A percentile compares a stretch with the other conserved stretches of the same genome.
These are phyloP conservation scores for Fusarium lateritium DNA, from an alignment of 2,329 filamentous ascomycete genomes.

Conservation along the genomic window DNA sequence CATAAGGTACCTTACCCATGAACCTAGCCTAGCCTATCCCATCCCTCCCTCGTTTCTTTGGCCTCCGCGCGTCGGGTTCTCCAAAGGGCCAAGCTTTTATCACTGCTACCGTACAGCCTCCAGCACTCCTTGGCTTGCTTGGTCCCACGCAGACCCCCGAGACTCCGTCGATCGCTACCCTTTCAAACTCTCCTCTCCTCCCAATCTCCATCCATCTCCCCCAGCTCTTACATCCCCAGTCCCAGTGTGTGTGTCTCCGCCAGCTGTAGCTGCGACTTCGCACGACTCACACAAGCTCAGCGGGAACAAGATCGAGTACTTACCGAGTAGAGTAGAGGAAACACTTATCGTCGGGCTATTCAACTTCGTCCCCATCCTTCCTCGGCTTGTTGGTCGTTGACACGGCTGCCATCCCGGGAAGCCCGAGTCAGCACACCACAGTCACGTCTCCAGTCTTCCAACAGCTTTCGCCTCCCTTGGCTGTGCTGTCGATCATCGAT, in stretches of 20 bases:
- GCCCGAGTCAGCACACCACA: constrained; percentile 41
- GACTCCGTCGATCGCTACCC: constrained; percentile 39
- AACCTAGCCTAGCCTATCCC: neutral
- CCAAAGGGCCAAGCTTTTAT: constrained; percentile 37
- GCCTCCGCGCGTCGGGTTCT: constrained; percentile 27
- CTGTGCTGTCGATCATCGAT: constrained; percentile 44
- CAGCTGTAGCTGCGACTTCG: constrained; percentile 35
- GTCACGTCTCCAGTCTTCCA: constrained; percentile 13
- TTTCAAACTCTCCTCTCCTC: constrained; percentile 34
- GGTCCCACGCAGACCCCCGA: constrained; percentile 32
- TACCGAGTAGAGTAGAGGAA: constrained; percentile 5
- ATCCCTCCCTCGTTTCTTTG: constrained; percentile 4
- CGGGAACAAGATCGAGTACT: constrained; percentile 10
- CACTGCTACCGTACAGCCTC: constrained; percentile 12
- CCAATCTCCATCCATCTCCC: constrained; percentile 35
- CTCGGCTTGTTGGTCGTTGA: constrained; percentile 5
- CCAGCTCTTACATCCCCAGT: constrained; percentile 39
- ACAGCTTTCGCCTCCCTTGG: constrained; percentile 40
- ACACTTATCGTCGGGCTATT: constrained; percentile 3
- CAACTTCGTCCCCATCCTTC: neutral
- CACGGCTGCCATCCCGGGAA: constrained; percentile 23
- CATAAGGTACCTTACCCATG: neutral
- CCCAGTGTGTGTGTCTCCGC: constrained; percentile 23
- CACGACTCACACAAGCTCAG: constrained; percentile 18
- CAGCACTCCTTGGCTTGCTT: constrained; percentile 15